Conservation (phyloP, 768 basidiomycete genomes). For the Russula lepida region DNA sequence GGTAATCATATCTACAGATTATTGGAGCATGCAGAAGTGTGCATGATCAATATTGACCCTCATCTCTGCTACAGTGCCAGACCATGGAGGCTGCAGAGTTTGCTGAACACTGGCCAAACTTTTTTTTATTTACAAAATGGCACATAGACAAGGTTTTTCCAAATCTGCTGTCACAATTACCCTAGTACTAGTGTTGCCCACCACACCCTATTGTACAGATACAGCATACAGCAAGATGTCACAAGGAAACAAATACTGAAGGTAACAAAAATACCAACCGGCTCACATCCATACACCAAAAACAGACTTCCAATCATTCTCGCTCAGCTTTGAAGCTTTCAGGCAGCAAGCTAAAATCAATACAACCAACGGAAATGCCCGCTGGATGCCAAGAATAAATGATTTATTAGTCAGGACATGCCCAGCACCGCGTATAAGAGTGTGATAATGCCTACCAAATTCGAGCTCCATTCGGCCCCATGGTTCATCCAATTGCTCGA, state of each 20-base stretch:
- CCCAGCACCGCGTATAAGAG: neutral
- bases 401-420: neutral
- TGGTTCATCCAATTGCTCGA: neutral
- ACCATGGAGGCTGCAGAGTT: too few relatives aligned
- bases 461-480: neutral
- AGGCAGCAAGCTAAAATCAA: constrained; percentile 15
- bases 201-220: neutral
- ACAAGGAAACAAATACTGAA: neutral
- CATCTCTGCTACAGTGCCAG: too few relatives aligned
- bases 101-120: too few relatives aligned
- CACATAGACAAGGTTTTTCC: too few relatives aligned
- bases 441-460: neutral
- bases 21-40: too few relatives aligned
- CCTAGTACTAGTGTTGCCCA: too few relatives aligned
- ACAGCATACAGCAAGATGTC: neutral
- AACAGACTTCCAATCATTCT: neutral
- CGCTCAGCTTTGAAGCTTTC: neutral
- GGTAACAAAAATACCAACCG: neutral
- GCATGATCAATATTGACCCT: too few relatives aligned
- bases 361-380: constrained; percentile 3
- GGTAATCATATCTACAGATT: too few relatives aligned
- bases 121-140: too few relatives aligned
- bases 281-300: neutral
- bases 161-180: too few relatives aligned
- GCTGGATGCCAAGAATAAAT: neutral